Percentiles rank a stretch among this genome's conserved stretches.
These are phyloP conservation scores for Kodamaea laetipori DNA, from an alignment of 805 yeast species.

Conservation along the genomic window DNA sequence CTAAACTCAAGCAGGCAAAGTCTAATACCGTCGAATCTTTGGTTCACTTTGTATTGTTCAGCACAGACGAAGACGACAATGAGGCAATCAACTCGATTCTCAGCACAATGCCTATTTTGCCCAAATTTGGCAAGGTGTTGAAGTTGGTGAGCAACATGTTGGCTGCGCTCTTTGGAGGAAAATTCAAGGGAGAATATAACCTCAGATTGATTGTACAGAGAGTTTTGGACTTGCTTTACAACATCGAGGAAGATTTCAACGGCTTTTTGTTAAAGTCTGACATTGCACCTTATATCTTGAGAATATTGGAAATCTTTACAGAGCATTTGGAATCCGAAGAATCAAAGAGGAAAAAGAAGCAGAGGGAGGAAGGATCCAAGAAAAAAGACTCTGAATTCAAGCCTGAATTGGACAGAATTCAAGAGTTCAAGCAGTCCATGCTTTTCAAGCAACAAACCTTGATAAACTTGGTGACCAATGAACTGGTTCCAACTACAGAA, in stretches of 20 bases:
- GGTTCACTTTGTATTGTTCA: constrained; percentile 66
- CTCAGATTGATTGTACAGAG: constrained; percentile 47
- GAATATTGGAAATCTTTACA: constrained; percentile 49
- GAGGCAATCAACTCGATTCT: constrained; percentile 20
- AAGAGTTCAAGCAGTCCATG: constrained; percentile 54
- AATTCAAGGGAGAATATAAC: constrained; percentile 25
- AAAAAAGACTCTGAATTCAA: background rate
- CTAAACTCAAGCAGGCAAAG: background rate
- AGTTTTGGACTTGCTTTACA: constrained; percentile 53
- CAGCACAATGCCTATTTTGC: constrained; percentile 37
- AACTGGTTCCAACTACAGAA: constrained; percentile 11
- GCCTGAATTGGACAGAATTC: constrained; percentile 32
- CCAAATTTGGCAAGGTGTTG: constrained; percentile 34
- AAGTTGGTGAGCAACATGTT: constrained; percentile 21
- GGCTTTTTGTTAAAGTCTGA: constrained; percentile 71
- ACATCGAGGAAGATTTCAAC: constrained; percentile 58
- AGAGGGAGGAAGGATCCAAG: constrained; percentile 3
- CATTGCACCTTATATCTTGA: constrained; percentile 58
- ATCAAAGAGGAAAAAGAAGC: constrained; percentile 6
- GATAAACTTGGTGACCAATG: constrained; percentile 29
- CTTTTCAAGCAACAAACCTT: constrained; percentile 49
- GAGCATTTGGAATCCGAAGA: constrained; percentile 27
- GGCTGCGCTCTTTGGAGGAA: constrained; percentile 26
- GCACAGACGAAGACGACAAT: constrained; percentile 17
- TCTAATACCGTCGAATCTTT: constrained; percentile 59